Evolutionary conservation across 345 rosid genomes (phyloP), one percentile per base, ranked within the genome.

Genomic region (Hibiscus syriacus): DNA sequence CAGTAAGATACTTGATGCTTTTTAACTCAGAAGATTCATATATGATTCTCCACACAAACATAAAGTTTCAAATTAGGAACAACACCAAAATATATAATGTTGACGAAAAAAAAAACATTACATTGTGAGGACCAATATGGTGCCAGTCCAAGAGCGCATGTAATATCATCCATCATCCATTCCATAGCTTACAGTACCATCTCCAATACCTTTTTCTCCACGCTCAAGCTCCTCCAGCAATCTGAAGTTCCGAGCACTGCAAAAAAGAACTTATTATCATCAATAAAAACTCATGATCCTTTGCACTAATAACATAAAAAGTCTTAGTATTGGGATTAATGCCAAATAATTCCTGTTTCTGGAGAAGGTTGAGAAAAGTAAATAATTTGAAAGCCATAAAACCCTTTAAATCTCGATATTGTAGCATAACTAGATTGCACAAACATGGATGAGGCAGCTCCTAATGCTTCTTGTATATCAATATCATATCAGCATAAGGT

Each of bases 121-220:
- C 97, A 82, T 90, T 90, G 84, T 84, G 94, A 61, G 92, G 94
- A 76, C 97, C 97, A 50, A 90, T 73, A 90, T 76, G 20, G 97
- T 90, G 72, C 97, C 97, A 68, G 97, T 90, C 97, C 97, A 90
- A 29, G 97, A 88, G 65, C 88, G 92, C 97, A 88, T 90, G 75
- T 83, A 56, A 90, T 88, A 78, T 90, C 97, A 82, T 52, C 89
- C 92, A 25, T 90, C 97, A 55, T 90, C 97, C 97, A 88, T 87
- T 66, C 97, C 97, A 80, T 90, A 90, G 86, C 97, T 90, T 19
- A 90, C 94, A 14, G 89, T 86, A 32, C 97, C 97, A 73, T 90
- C 94, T 36, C 94, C 94, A 13, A 90, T 88, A 55, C 94, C 94
- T 75, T 90, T 90, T 83, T 90, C 94, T 63, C 97, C 97, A 48